These are phyloP conservation scores for Paradendryphiella salina DNA, from an alignment of 2,329 filamentous ascomycete genomes.

Conservation along the genomic window DNA sequence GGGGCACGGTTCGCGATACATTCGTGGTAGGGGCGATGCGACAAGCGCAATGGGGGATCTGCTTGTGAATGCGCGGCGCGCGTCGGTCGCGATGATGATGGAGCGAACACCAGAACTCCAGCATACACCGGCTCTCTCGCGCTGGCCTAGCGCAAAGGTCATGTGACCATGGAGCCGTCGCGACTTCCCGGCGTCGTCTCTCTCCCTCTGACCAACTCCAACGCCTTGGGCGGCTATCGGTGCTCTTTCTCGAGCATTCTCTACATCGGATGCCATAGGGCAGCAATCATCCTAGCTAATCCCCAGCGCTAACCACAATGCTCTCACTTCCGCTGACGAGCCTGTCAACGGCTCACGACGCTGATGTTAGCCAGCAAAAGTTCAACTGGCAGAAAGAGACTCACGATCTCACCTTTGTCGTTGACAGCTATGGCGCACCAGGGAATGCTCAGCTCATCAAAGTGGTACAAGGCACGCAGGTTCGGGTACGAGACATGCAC, in stretches of 20 bases:
- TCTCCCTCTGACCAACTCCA: background rate
- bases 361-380: slow-evolving; percentile 27
- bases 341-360: slow-evolving; percentile 41
- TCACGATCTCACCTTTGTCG: slow-evolving; percentile 37
- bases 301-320: slow-evolving; percentile 23
- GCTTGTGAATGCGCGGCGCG: slow-evolving; percentile 36
- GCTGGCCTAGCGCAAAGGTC: slow-evolving; percentile 15
- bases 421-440: slow-evolving; percentile 38
- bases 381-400: slow-evolving; percentile 45
- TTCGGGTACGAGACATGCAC: slow-evolving; percentile 46
- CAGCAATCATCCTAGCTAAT: background rate
- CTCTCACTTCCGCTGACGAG: slow-evolving; percentile 40
- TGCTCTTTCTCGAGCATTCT: background rate
- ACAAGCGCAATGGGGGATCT: slow-evolving; percentile 30
- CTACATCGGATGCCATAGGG: too few species aligned
- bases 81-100: slow-evolving; percentile 36
- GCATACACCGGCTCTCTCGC: slow-evolving; percentile 28
- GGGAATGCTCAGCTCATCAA: slow-evolving; percentile 42
- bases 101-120: slow-evolving; percentile 40
- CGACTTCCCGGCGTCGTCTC: slow-evolving; percentile 19
- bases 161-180: slow-evolving; percentile 23
- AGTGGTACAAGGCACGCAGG: slow-evolving; percentile 48
- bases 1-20: slow-evolving; percentile 24
- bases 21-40: slow-evolving; percentile 25
- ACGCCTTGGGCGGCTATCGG: background rate